Percentiles rank a stretch among this genome's conserved stretches.
phyloP scores from a whole-genome alignment of 129 eudicot species.

The Glebionis coronaria region DNA sequence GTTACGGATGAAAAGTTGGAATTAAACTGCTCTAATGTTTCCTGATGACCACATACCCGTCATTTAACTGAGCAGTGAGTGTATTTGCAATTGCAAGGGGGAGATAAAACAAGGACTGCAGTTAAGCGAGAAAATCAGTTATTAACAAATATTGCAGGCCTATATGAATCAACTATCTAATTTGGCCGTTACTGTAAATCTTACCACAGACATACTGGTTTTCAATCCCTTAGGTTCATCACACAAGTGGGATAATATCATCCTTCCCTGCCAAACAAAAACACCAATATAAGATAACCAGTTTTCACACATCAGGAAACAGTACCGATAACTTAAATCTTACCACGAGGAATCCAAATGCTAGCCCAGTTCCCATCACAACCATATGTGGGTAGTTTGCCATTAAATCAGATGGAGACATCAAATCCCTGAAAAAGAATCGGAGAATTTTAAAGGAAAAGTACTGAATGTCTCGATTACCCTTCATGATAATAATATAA shows the following conservation, averaged over 20 bases:
- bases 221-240: slow-evolving; percentile 99
- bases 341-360: slow-evolving; percentile 99
- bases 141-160: neutral
- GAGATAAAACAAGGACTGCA: slow-evolving; percentile 83
- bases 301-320: slow-evolving; percentile 8
- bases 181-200: slow-evolving; percentile 19
- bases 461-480: slow-evolving; percentile 6
- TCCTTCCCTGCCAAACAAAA: slow-evolving; percentile 77
- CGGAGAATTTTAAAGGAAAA: neutral
- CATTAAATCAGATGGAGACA: slow-evolving; percentile 71
- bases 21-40: neutral
- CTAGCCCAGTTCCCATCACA: slow-evolving; percentile 83
- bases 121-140: slow-evolving; percentile 14
- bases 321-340: slow-evolving; percentile 9
- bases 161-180: no score
- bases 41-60: slow-evolving; percentile 60
- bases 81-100: slow-evolving; percentile 94
- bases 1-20: neutral
- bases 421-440: slow-evolving; percentile 65
- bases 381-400: slow-evolving; percentile 77
- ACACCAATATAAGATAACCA: slow-evolving; percentile 3
- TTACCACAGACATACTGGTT: slow-evolving; percentile 93
- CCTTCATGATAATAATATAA: slow-evolving; percentile 2
- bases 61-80: slow-evolving; percentile 89
- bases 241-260: slow-evolving; percentile 95